Base-by-base conservation (phyloP, 2,329 filamentous ascomycete genomes). In the Periconia macrospinosa region DNA sequence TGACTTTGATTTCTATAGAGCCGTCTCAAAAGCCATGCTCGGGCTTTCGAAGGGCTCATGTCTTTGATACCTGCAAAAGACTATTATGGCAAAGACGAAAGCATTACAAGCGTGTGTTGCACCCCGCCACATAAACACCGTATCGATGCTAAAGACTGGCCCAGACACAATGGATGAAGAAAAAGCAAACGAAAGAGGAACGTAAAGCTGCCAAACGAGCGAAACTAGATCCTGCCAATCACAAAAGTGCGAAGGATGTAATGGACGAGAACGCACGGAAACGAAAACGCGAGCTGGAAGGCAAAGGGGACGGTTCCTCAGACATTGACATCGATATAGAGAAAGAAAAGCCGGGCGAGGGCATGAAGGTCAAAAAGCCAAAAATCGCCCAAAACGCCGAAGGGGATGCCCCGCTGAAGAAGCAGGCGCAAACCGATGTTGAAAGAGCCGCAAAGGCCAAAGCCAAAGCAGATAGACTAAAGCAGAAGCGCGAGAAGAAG, bases 111-210 rank as follows among this genome's bases (percentile, higher is more conserved):
- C 75, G 90, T 93, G 87, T 66, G 89, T 86, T 51, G 11, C 30
- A 41, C 47, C 46, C 50, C 53, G 45, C 53, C 41, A 50, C 27
- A 49, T 46, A 40, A 46, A 19, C 52, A 45, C 59, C 63, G 33
- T 49, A 57, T 55, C 49, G 40, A 30, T 53, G 43, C 46, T 56
- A 52, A 45, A 30, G 30, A 40, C 3, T 41, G 15, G 33, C 37
- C 35, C 49, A 96, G 91, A 89, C 94, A 67, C 91, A 97, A 87
- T 96, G 92, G 91, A 95, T 91, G 89, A 86, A 87, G 73, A 96
- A 94, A 78, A 97, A 97, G 80, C 92, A 97, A 78, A 93, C 91
- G 47, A 96, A 96, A 73, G 89, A 74, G 87, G 89, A 62, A 90
- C 91, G 52, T 50, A 64, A 65, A 54, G 67, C 70, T n/a, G 70